Percentiles rank a stretch among this genome's conserved stretches.
These are phyloP conservation scores for Pisolithus orientalis DNA, from an alignment of 768 basidiomycete genomes.

Conservation along the genomic window DNA sequence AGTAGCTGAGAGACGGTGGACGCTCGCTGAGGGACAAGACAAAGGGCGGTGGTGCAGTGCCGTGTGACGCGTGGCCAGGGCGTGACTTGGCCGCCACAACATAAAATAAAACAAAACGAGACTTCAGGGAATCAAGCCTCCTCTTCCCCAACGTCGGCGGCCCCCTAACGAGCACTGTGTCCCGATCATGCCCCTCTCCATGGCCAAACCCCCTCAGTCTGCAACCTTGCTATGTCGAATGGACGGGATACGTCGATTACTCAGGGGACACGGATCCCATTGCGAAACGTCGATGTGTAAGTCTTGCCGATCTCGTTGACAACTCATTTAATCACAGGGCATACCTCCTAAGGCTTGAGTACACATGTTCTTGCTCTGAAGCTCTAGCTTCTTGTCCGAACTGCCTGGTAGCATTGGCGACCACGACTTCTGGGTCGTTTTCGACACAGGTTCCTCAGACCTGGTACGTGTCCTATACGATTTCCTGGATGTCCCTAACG, in stretches of 20 bases:
- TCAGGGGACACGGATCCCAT: conserved; percentile 16
- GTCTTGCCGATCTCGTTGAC: conserved; percentile 9
- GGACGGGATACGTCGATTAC: conserved; percentile 10
- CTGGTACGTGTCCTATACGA: conserved; percentile 29
- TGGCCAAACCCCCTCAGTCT: background rate
- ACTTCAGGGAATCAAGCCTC: no score
- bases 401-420: conserved; percentile 31
- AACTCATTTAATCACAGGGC: conserved; percentile 26
- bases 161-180: no score
- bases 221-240: conserved; percentile 9
- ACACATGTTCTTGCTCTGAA: conserved; percentile 1
- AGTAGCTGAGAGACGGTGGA: conserved; percentile 23
- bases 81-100: conserved; percentile 19
- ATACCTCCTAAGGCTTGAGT: conserved; percentile 36
- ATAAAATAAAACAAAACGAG: no score
- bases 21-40: conserved; percentile 32
- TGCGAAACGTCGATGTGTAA: conserved; percentile 18
- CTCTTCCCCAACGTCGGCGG: no score
- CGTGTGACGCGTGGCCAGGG: conserved; percentile 29
- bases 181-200: background rate
- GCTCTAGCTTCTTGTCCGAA: conserved; percentile 3
- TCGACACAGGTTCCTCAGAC: conserved; percentile 57
- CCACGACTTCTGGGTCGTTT: conserved; percentile 38
- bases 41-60: conserved; percentile 26
- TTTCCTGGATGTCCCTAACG: background rate